These are phyloP conservation scores for Penicillium longicatenatum DNA, from an alignment of 495 filamentous ascomycete genomes.

Conservation along the genomic window DNA sequence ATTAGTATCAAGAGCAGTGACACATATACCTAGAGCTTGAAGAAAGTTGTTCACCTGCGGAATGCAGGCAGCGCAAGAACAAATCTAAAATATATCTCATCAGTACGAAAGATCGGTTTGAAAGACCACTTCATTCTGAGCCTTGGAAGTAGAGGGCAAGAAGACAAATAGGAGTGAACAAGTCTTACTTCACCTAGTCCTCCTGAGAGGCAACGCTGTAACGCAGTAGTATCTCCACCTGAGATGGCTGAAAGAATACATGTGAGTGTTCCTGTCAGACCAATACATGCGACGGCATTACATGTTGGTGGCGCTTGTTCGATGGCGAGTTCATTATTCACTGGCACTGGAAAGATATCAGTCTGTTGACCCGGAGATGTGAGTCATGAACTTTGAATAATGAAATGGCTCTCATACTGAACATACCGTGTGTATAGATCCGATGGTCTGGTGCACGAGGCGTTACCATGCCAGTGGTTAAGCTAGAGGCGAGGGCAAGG, in stretches of 20 bases:
- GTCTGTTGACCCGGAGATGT: background rate
- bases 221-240: slow-evolving; percentile 17
- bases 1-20: background rate
- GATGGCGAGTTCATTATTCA: slow-evolving; percentile 16
- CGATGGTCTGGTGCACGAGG: slow-evolving; percentile 2
- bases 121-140: background rate
- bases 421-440: background rate
- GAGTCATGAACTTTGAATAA: background rate
- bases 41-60: slow-evolving; percentile 18
- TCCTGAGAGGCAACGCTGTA: slow-evolving; percentile 22
- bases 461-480: slow-evolving; percentile 9
- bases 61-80: slow-evolving; percentile 27
- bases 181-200: slow-evolving; percentile 21
- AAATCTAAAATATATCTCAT: slow-evolving; percentile 16
- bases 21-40: slow-evolving; percentile 24
- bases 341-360: slow-evolving; percentile 10
- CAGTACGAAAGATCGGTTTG: background rate
- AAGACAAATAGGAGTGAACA: background rate
- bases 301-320: slow-evolving; percentile 23
- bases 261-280: slow-evolving; percentile 17
- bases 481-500: slow-evolving; percentile 13
- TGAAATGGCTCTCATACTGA: slow-evolving; percentile 6
- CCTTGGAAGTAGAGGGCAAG: background rate
- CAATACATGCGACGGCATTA: slow-evolving; percentile 23
- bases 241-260: slow-evolving; percentile 24